These are phyloP conservation scores for Saccharomycopsis hybrid DNA, from an alignment of 1,139 yeast species.

Conservation along the genomic window DNA sequence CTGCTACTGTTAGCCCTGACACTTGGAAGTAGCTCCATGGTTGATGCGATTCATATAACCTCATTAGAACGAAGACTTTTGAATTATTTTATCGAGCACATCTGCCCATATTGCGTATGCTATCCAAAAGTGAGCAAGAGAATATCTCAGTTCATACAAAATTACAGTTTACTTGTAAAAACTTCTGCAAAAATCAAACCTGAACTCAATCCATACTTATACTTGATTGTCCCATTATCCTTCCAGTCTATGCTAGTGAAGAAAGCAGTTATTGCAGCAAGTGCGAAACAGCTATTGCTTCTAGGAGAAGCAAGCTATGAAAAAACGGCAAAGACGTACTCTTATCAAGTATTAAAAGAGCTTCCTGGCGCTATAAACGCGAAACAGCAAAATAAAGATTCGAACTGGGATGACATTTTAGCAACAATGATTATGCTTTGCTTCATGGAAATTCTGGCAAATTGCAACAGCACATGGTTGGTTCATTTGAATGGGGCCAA, in stretches of 20 bases:
- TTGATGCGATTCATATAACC: background rate
- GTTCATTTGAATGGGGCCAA: conserved; percentile 34
- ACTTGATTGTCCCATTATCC: conserved; percentile 33
- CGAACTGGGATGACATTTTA: conserved; percentile 35
- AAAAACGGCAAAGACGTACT: conserved; percentile 27
- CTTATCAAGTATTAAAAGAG: conserved; percentile 28
- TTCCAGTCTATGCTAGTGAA: conserved; percentile 29
- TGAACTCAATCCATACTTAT: conserved; percentile 33
- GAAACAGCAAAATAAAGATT: conserved; percentile 24
- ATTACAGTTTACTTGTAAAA: conserved; percentile 8
- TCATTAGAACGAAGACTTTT: conserved; percentile 27
- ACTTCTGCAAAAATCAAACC: conserved; percentile 23
- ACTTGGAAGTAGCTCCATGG: too few relatives aligned
- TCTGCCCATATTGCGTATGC: conserved; percentile 35
- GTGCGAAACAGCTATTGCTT: conserved; percentile 32
- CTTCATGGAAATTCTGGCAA: conserved; percentile 35
- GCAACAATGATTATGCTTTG: conserved; percentile 35
- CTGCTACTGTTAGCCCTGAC: too few relatives aligned
- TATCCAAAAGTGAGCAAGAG: conserved; percentile 23
- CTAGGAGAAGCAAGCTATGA: conserved; percentile 29
- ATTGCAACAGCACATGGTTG: conserved; percentile 35
- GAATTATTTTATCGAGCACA: conserved; percentile 30
- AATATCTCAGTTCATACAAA: too few relatives aligned
- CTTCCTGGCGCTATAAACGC: conserved; percentile 29
- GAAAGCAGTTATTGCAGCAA: conserved; percentile 32